Evolutionary conservation across 768 basidiomycete species (phyloP).

Genomic region (Hericium rajendrae): DNA sequence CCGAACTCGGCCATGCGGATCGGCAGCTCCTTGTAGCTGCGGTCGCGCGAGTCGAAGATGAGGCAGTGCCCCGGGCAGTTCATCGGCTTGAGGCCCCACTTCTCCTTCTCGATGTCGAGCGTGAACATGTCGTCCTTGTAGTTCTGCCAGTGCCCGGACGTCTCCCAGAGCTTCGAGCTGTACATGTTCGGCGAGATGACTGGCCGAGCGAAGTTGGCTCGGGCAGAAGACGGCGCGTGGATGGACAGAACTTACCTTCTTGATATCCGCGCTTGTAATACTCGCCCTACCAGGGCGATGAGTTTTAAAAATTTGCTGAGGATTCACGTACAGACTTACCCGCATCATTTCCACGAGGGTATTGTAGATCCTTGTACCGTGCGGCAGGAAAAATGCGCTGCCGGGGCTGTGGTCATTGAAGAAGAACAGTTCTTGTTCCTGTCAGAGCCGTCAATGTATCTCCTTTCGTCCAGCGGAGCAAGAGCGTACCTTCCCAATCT

Average conservation of each 20-base stretch:
- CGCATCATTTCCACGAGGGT: slow-evolving; percentile 84
- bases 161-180: slow-evolving; percentile 94
- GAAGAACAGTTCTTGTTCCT: slow-evolving; percentile 97
- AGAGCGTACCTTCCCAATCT: slow-evolving; percentile 70
- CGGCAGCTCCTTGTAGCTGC: slow-evolving; percentile 91
- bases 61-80: slow-evolving; percentile 97
- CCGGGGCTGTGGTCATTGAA: slow-evolving; percentile 97
- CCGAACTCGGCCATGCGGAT: slow-evolving; percentile 99
- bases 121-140: slow-evolving; percentile 98
- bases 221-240: background rate
- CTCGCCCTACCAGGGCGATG: slow-evolving; percentile 45
- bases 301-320: background rate
- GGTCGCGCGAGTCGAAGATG: slow-evolving; percentile 90
- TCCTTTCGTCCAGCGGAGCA: background rate
- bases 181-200: slow-evolving; percentile 99
- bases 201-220: slow-evolving; percentile 19
- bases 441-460: slow-evolving; percentile 7
- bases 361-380: slow-evolving; percentile 96
- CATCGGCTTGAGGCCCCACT: slow-evolving; percentile 97
- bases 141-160: slow-evolving; percentile 96
- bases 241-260: slow-evolving; percentile 50
- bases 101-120: slow-evolving; percentile 91
- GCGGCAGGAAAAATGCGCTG: slow-evolving; percentile 92
- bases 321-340: slow-evolving; percentile 35
- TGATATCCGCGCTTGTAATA: slow-evolving; percentile 95